Evolutionary conservation across 768 basidiomycete genomes (phyloP).

Genomic region (Nidularia sp.): DNA sequence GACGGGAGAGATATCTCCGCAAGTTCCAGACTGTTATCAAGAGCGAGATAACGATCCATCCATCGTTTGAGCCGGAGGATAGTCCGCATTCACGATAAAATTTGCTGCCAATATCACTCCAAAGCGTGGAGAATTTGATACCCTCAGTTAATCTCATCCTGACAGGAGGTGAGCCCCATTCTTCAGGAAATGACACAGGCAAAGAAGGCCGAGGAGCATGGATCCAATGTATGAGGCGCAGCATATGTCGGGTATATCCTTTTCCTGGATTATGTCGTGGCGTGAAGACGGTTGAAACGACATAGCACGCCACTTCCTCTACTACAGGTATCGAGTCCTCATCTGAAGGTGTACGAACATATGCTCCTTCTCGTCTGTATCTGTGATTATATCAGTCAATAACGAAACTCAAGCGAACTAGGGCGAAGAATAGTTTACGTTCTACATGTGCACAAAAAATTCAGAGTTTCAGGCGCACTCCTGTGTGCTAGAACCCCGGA

Average conservation of each 20-base stretch:
- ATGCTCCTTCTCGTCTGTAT: conserved; percentile 23
- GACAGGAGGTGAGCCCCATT: conserved; percentile 44
- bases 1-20: conserved; percentile 8
- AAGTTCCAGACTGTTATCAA: conserved; percentile 34
- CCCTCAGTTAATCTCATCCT: conserved; percentile 27
- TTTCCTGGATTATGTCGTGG: conserved; percentile 41
- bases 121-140: conserved; percentile 44
- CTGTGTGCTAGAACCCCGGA: conserved; percentile 57
- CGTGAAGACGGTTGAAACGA: conserved; percentile 55
- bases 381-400: conserved; percentile 5
- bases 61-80: conserved; percentile 21
- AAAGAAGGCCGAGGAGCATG: conserved; percentile 26
- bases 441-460: conserved; percentile 59
- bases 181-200: conserved; percentile 18
- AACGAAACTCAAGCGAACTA: conserved; percentile 1
- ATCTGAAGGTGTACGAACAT: conserved; percentile 2
- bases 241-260: conserved; percentile 62
- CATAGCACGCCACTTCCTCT: conserved; percentile 41
- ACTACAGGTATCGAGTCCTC: background rate
- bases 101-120: conserved; percentile 45
- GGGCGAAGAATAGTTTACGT: conserved; percentile 34
- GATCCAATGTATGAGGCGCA: conserved; percentile 59
- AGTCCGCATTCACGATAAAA: conserved; percentile 42
- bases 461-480: conserved; percentile 40
- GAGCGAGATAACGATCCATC: conserved; percentile 39